phyloP scores from a whole-genome alignment of 768 basidiomycete species.

The Crassisporium funariophilum region DNA sequence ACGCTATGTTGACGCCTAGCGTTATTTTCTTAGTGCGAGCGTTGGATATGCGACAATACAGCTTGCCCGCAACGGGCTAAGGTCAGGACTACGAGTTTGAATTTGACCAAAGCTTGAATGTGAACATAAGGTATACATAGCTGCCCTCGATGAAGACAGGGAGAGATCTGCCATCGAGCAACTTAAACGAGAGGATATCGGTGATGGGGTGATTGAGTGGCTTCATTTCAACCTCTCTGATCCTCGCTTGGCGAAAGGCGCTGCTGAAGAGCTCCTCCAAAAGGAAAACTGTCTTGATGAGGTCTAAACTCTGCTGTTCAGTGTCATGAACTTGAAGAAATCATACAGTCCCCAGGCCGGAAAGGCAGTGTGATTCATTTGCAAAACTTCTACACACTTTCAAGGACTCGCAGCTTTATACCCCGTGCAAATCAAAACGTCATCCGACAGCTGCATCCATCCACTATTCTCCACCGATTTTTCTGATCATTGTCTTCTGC shows the following conservation, averaged over 20 bases:
- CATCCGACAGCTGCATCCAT: too few species aligned
- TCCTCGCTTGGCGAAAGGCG: constrained; percentile 31
- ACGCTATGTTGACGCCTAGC: too few species aligned
- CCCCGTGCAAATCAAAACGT: too few species aligned
- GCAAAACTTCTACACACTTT: neutral
- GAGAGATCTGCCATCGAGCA: constrained; percentile 24
- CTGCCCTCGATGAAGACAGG: constrained; percentile 19
- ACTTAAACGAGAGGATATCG: constrained; percentile 33
- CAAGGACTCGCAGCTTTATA: too few species aligned
- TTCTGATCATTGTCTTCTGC: too few species aligned
- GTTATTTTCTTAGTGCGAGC: constrained; percentile 37
- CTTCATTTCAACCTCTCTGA: constrained; percentile 43
- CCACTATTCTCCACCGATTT: too few species aligned
- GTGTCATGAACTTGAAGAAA: neutral
- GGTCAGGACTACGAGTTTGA: constrained; percentile 22
- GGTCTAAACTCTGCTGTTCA: constrained; percentile 8
- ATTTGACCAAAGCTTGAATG: neutral
- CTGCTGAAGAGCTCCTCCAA: constrained; percentile 38
- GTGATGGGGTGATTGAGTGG: constrained; percentile 34
- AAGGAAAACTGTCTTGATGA: constrained; percentile 45
- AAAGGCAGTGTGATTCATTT: constrained; percentile 23
- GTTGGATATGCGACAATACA: constrained; percentile 40
- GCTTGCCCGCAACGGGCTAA: constrained; percentile 45
- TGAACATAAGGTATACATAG: constrained; percentile 18
- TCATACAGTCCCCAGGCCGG: constrained; percentile 17